Evolutionary conservation across 2,329 filamentous ascomycete genomes (phyloP).

Genomic region (Apiospora phragmitis): DNA sequence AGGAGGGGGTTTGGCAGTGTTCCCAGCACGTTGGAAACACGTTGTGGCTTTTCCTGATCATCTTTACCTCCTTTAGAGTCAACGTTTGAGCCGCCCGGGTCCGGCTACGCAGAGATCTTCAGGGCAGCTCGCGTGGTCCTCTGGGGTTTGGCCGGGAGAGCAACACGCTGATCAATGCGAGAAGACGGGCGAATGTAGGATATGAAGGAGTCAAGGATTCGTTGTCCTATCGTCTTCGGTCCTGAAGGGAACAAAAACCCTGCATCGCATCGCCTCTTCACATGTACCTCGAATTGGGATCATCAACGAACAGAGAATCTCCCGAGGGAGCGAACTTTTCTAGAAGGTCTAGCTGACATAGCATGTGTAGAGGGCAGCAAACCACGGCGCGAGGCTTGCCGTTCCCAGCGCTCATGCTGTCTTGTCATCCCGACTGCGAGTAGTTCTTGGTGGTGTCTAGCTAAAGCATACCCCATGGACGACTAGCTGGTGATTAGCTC

Average conservation of each 20-base stretch:
- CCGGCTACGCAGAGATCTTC: constrained; percentile 16
- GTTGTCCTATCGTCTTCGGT: neutral
- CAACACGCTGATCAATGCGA: constrained; percentile 5
- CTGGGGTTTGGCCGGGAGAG: constrained; percentile 1
- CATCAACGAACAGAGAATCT: neutral
- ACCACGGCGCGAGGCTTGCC: neutral
- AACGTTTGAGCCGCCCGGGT: neutral
- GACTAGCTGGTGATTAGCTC: neutral
- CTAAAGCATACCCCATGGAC: neutral
- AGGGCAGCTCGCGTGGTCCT: constrained; percentile 19
- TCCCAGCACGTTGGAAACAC: constrained; percentile 3
- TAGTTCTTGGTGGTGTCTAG: neutral
- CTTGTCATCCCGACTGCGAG: neutral
- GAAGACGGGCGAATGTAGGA: neutral
- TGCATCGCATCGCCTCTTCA: neutral
- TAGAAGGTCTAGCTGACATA: neutral
- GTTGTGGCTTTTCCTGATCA: constrained; percentile 3
- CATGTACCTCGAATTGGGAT: constrained; percentile 5
- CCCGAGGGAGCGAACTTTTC: neutral
- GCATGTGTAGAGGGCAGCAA: neutral
- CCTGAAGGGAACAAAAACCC: neutral
- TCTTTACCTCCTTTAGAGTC: neutral
- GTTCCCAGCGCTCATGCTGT: neutral
- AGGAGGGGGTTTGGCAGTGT: neutral
- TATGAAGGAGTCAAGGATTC: neutral